A percentile compares a stretch with the other conserved stretches of the same genome.
phyloP scores from a whole-genome alignment of 2,329 filamentous ascomycete genomes.

The Pseudocercospora pini-densiflorae region DNA sequence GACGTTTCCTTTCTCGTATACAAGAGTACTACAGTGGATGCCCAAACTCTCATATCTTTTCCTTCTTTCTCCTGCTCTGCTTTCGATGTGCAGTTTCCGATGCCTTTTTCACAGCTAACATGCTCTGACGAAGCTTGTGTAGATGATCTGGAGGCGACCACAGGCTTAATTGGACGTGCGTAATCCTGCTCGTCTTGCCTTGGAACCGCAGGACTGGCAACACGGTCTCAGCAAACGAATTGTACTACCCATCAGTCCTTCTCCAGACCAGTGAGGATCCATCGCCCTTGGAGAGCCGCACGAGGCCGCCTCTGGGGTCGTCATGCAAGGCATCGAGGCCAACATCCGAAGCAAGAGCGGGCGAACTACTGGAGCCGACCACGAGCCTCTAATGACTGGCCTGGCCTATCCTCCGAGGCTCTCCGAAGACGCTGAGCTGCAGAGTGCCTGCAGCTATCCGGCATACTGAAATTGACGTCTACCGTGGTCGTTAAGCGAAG shows the following conservation, averaged over 20 bases:
- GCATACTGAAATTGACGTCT: constrained; percentile 3
- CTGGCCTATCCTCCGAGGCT: neutral
- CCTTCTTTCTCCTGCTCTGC: neutral
- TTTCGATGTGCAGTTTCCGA: neutral
- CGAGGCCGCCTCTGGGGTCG: neutral
- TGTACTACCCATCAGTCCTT: neutral
- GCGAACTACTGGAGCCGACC: constrained; percentile 2
- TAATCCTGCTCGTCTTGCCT: neutral
- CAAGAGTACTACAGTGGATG: neutral
- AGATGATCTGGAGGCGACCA: neutral
- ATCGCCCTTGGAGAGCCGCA: neutral
- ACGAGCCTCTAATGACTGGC: neutral
- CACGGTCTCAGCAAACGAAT: neutral
- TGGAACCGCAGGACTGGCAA: constrained; percentile 2
- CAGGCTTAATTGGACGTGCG: neutral
- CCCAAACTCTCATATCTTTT: neutral
- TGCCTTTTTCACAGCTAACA: neutral
- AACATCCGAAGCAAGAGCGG: constrained; percentile 3
- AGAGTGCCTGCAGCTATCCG: constrained; percentile 9
- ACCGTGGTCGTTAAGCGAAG: neutral
- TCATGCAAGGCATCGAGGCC: constrained; percentile 4
- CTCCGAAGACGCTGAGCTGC: constrained; percentile 3
- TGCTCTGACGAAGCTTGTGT: neutral
- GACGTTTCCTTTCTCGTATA: neutral
- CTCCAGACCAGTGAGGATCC: neutral